Percentiles rank a stretch among this genome's conserved stretches.
Conservation (phyloP, 306 rosid species). For the Sindora glabra region DNA sequence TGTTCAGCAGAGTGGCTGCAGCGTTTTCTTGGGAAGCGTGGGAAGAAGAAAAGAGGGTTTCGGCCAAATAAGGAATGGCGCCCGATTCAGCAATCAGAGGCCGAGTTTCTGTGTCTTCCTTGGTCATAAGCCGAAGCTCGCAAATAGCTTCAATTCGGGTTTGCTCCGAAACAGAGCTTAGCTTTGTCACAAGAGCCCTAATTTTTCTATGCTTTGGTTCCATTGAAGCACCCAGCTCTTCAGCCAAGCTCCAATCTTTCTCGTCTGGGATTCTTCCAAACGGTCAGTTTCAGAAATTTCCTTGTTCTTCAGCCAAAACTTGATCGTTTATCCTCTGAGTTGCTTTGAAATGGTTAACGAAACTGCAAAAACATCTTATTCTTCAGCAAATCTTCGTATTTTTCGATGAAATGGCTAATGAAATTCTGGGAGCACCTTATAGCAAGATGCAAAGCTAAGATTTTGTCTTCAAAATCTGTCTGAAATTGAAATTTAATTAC, state of each 20-base stretch:
- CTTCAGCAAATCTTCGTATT: too few species aligned
- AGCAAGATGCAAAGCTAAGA: too few species aligned
- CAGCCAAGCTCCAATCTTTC: not conserved
- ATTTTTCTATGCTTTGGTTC: slow-evolving; percentile 45
- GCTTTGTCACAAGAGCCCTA: slow-evolving; percentile 48
- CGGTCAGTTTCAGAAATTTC: too few species aligned
- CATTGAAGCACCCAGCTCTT: slow-evolving; percentile 22
- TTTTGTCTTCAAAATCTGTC: too few species aligned
- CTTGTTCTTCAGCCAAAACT: too few species aligned
- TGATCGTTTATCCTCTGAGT: too few species aligned
- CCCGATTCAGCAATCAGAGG: slow-evolving; percentile 60
- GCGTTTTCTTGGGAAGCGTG: slow-evolving; percentile 72
- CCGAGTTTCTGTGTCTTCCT: slow-evolving; percentile 59
- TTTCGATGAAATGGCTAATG: too few species aligned
- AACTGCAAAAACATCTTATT: too few species aligned
- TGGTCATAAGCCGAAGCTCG: slow-evolving; percentile 62
- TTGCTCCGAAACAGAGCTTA: slow-evolving; percentile 73
- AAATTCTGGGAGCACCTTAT: too few species aligned
- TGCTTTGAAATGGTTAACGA: too few species aligned
- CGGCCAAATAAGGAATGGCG: slow-evolving; percentile 65
- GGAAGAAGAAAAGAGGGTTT: slow-evolving; percentile 57
- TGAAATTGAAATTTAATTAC: too few species aligned
- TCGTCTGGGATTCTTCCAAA: not conserved
- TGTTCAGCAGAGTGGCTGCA: slow-evolving; percentile 77
- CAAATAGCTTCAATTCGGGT: slow-evolving; percentile 52